Conservation (phyloP, 2,329 filamentous ascomycete genomes). For the Sporothrix phasma region DNA sequence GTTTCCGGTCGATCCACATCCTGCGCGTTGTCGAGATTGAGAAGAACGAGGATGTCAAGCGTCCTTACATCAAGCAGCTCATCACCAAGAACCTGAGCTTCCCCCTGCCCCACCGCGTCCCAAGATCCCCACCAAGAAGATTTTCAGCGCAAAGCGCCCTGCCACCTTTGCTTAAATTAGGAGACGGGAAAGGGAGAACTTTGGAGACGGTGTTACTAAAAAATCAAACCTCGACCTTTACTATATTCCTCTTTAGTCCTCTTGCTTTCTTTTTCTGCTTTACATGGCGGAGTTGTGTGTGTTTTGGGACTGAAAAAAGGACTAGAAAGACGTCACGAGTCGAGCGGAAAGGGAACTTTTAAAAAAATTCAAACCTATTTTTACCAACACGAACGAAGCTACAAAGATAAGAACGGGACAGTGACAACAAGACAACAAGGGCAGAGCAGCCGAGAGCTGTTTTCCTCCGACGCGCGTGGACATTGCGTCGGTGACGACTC, state of each 20-base stretch:
- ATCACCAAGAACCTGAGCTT: conserved; percentile 91
- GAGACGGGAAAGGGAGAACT: conserved; percentile 4
- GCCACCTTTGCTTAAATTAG: conserved; percentile 86
- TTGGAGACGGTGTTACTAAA: background rate
- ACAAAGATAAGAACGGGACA: conserved; percentile 10
- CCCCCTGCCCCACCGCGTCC: conserved; percentile 94
- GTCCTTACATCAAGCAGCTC: conserved; percentile 99
- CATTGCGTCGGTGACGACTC: background rate
- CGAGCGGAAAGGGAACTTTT: background rate
- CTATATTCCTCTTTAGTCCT: background rate
- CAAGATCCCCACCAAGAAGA: conserved; percentile 74
- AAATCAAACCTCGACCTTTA: no score
- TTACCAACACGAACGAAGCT: background rate
- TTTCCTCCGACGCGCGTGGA: background rate
- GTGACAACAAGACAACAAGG: conserved; percentile 13
- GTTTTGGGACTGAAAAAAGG: background rate
- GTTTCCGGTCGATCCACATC: conserved; percentile 93
- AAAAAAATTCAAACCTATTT: background rate
- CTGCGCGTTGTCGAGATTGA: conserved; percentile 96
- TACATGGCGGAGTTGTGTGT: background rate
- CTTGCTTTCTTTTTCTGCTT: conserved; percentile 8
- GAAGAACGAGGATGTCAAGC: conserved; percentile 89
- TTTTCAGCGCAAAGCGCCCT: conserved; percentile 88
- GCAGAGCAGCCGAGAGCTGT: no score
- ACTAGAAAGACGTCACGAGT: background rate